Evolutionary conservation across 768 basidiomycete species (phyloP).

Genomic region (Suillus americanus): DNA sequence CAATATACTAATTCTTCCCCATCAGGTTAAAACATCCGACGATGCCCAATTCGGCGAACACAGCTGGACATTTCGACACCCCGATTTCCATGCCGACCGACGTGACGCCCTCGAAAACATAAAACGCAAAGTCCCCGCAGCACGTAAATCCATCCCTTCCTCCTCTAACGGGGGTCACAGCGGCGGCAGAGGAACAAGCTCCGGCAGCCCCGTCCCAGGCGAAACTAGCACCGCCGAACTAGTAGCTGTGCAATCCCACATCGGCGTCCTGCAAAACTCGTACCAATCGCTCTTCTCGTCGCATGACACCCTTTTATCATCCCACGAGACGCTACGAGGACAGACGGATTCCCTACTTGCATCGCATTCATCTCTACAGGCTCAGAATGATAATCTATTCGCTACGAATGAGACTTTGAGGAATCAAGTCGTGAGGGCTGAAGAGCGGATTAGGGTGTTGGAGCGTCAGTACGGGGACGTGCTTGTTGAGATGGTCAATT

Average conservation of each 20-base stretch:
- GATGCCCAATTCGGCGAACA: constrained; percentile 71
- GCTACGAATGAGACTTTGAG: constrained; percentile 27
- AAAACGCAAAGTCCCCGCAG: constrained; percentile 54
- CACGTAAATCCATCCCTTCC: constrained; percentile 30
- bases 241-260: constrained; percentile 28
- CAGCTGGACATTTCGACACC: constrained; percentile 54
- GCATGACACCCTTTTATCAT: constrained; percentile 26
- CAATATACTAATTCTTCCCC: background rate
- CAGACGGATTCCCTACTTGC: constrained; percentile 33
- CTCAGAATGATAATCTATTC: constrained; percentile 31
- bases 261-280: constrained; percentile 28
- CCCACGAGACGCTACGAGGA: constrained; percentile 32
- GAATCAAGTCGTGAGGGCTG: constrained; percentile 34
- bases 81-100: constrained; percentile 51
- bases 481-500: constrained; percentile 68
- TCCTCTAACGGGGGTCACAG: constrained; percentile 18
- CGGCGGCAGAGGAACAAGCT: background rate
- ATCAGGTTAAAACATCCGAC: constrained; percentile 78
- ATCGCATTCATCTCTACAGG: constrained; percentile 26
- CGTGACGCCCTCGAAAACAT: constrained; percentile 62
- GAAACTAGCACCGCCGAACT: constrained; percentile 18
- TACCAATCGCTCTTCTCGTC: constrained; percentile 30
- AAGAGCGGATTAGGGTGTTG: constrained; percentile 55
- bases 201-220: constrained; percentile 10
- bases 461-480: constrained; percentile 68